These are phyloP conservation scores for Quambalaria eucalypti DNA, from an alignment of 1,284 basidiomycete species.

Conservation along the genomic window DNA sequence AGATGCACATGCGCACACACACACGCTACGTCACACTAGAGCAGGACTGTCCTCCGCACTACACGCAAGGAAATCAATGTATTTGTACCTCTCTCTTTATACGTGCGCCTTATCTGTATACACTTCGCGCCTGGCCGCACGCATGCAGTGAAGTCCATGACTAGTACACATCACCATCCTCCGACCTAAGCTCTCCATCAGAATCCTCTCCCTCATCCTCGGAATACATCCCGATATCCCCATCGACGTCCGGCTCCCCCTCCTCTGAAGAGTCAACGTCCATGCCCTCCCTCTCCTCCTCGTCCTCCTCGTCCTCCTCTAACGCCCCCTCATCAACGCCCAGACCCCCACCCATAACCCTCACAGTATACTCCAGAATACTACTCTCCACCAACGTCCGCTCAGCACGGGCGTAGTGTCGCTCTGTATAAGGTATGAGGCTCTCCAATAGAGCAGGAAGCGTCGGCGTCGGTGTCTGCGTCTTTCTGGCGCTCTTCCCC, in stretches of 20 bases:
- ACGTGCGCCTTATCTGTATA: too few species aligned
- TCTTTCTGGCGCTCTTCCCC: conserved; percentile 6
- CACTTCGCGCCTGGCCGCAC: too few species aligned
- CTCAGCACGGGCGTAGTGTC: conserved; percentile 77
- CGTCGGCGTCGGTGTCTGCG: conserved; percentile 15
- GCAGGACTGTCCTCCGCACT: too few species aligned
- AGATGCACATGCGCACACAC: too few species aligned
- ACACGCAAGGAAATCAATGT: too few species aligned
- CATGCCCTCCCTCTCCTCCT: conserved; percentile 3
- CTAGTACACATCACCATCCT: too few species aligned
- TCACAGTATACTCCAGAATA: conserved; percentile 80
- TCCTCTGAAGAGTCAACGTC: not conserved
- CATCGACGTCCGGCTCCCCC: not conserved
- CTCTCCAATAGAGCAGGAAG: conserved; percentile 59
- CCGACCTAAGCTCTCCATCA: not conserved
- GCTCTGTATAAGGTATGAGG: conserved; percentile 83
- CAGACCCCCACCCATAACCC: conserved; percentile 67
- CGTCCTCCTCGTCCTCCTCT: not conserved
- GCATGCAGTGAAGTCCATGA: too few species aligned
- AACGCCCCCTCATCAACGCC: conserved; percentile 18
- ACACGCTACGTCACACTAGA: too few species aligned
- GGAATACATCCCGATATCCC: not conserved
- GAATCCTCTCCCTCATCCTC: not conserved
- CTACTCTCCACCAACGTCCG: conserved; percentile 83
- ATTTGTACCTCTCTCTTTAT: not conserved